Conservation (phyloP, 2,329 filamentous ascomycete genomes). For the Neofusicoccum parvum region DNA sequence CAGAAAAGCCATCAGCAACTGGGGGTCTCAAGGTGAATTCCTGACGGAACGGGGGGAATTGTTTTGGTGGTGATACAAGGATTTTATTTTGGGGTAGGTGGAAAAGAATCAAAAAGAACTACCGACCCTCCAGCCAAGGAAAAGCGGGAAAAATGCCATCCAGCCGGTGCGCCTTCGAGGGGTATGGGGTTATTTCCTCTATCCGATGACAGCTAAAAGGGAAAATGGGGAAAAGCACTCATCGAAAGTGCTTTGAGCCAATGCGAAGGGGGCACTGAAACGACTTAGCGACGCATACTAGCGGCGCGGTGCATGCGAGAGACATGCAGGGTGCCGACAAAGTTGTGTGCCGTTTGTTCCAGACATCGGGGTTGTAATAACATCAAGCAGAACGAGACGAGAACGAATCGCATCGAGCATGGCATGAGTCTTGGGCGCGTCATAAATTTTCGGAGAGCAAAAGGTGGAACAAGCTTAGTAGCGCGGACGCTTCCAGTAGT, state of each 20-base stretch:
- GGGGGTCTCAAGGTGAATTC: neutral
- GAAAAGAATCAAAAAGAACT: neutral
- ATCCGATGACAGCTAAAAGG: neutral
- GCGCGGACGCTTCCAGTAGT: slow-evolving; percentile 68
- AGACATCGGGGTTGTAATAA: neutral
- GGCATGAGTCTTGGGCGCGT: neutral
- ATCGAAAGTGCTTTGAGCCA: neutral
- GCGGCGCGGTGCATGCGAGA: neutral
- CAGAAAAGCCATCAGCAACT: too few species aligned
- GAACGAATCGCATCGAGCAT: neutral
- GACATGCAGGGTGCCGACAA: neutral
- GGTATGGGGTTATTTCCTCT: neutral
- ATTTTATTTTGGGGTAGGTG: neutral
- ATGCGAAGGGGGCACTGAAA: too few species aligned
- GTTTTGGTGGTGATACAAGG: neutral
- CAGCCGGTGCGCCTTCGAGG: neutral
- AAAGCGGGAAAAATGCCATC: neutral
- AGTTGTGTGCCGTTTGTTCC: neutral
- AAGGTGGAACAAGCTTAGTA: slow-evolving; percentile 26
- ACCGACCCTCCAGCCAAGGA: neutral
- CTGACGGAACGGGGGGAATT: neutral
- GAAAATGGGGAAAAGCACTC: neutral
- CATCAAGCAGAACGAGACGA: neutral
- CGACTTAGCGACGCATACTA: neutral
- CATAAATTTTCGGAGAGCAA: neutral